Base-by-base conservation (phyloP, 805 yeast genomes). In the Candida dajiaensis region DNA sequence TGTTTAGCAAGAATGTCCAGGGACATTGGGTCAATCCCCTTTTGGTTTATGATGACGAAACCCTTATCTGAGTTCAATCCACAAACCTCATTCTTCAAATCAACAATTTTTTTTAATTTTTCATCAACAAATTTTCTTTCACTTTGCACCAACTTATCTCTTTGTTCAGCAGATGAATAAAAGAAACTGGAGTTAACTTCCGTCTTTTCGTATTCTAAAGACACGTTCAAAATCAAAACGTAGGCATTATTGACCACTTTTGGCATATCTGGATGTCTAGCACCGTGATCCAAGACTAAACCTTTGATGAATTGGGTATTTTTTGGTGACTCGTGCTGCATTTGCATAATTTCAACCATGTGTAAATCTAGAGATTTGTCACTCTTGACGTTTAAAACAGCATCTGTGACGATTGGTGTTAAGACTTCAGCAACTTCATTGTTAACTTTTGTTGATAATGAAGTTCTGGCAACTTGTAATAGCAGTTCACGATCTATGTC, bases 241-340 rank as follows among this genome's bases (percentile, higher is more conserved):
- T 79, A 73, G 2, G 97, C 97, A 65, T 94, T 88, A 53, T 79
- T 77, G 18, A 94, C 83, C 46, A 81, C 70, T 54, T 82, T 85
- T 49, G 99, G 99, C 99, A 94, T 94, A 68, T 94, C 99, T 40
- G 99, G 99, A 73, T 94, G 99, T 65, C 99, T 81, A 16, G 97
- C 97, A 55, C 99, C 99, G 65, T 94, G 99, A 66, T 94, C 99
- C 54, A 94, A 75, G 33, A 94, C 99, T 56, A 94, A 77, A 40
- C 99, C 99, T 57, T 78, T 81, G 53, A 94, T 74, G 49, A 94
- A 80, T 59, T 76, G 74, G 18, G 98, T 90, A 46, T 90, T 94
- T 50, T 82, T 78, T 29, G 94, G 88, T 35, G 84, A 77, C 55
- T 88, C 86, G 62, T 86, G 92, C 77, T 94, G 97, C 98, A 94